phyloP scores from a whole-genome alignment of 169 alveolate genomes.

The Eimeria maxima region DNA sequence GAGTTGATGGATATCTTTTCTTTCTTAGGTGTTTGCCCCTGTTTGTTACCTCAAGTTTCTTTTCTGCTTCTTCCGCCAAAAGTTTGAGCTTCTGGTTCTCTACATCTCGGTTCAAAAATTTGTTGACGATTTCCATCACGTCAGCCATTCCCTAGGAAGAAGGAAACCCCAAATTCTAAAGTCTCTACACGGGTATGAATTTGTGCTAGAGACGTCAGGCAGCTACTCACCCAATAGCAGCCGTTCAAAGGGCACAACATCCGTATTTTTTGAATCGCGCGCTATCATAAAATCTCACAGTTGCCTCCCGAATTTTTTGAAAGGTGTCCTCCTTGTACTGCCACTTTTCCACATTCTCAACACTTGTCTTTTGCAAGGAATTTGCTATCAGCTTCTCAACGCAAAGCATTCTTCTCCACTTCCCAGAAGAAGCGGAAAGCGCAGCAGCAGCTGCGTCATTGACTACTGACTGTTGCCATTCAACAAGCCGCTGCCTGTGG shows the following conservation, averaged over 20 bases:
- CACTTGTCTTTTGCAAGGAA: slow-evolving; percentile 82
- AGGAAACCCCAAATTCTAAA: background rate
- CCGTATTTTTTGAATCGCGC: too few species aligned
- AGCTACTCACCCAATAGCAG: background rate
- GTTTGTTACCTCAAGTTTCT: slow-evolving; percentile 67
- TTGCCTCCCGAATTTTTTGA: slow-evolving; percentile 84
- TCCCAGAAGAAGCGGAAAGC: slow-evolving; percentile 84
- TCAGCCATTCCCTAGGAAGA: slow-evolving; percentile 80
- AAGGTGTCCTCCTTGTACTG: slow-evolving; percentile 83
- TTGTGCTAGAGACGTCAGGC: too few species aligned
- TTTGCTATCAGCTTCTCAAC: slow-evolving; percentile 83
- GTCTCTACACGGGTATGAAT: background rate
- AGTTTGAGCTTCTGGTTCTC: slow-evolving; percentile 81
- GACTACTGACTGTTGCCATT: slow-evolving; percentile 76
- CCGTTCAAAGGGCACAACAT: background rate
- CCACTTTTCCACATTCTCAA: slow-evolving; percentile 83
- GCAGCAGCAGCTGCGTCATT: slow-evolving; percentile 84
- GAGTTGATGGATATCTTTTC: background rate
- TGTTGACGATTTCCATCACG: slow-evolving; percentile 84
- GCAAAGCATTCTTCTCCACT: slow-evolving; percentile 82
- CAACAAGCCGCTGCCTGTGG: slow-evolving; percentile 74
- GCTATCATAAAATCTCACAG: slow-evolving; percentile 21
- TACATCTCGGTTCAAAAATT: slow-evolving; percentile 79
- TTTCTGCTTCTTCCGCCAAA: slow-evolving; percentile 78
- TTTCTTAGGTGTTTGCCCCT: background rate